Base-by-base conservation (phyloP, 352 stramenopile species). In the Blastocystis sp. region DNA sequence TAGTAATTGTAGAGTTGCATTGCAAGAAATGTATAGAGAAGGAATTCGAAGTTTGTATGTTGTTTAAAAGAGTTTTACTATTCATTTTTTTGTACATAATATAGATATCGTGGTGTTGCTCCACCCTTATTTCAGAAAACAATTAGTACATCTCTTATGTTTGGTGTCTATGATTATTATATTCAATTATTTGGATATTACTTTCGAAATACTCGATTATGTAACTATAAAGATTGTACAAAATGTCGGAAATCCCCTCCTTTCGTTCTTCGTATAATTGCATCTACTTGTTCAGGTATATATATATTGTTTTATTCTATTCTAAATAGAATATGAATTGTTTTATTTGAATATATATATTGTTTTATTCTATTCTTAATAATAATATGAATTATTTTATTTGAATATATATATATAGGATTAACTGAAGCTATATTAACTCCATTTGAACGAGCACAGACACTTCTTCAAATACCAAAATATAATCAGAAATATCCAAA, bases 61-160 rank as follows among this genome's bases (percentile, higher is more conserved):
- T 76, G 77, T 2, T 62, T 75, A 34, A 13, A 62, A 9, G 78
- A 80, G 70, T 67, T 84, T 2, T 54, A 19, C 48, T 40, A n/a
- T 11, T 6, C n/a, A n/a, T n/a, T n/a, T n/a, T n/a, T n/a, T n/a
- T n/a, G n/a, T n/a, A n/a, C n/a, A n/a, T n/a, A n/a, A n/a, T n/a
- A n/a, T 46, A 62, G 52, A 7, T 87, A 85, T 21, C 75, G 79
- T 9, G 79, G 79, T n/a, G 72, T 87, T 1, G 79, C 78, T 39
- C 78, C 79, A 9, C 79, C 79, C 25, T 68, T 87, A 23, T 55
- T 85, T 33, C 78, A 85, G 64, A 78, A 78, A 4, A 78, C 77
- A 32, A 75, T 84, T 33, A 83, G 78, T 43, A 87, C 84, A 59
- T 82, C 77, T 34, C 73, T 84, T 41, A 87, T 87, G 79, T 87